Evolutionary conservation across 148 eudicot species (phyloP).

Genomic region (Chenopodium suecicum): DNA sequence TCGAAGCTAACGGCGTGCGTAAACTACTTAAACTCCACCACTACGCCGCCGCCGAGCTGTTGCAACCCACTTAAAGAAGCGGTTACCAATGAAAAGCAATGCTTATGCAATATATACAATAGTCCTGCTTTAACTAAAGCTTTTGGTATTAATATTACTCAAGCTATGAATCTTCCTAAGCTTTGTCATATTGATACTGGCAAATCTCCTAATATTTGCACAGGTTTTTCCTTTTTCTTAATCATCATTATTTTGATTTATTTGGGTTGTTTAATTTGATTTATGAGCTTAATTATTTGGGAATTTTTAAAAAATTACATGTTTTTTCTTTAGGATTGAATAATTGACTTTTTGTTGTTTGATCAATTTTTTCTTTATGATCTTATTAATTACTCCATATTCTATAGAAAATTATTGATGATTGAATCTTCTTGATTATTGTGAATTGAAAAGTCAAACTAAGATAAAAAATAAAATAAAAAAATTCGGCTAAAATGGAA

Average conservation of each 20-base stretch:
- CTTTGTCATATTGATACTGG: slow-evolving; percentile 20
- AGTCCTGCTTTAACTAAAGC: not conserved
- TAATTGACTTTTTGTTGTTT: too few relatives aligned
- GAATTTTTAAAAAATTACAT: not conserved
- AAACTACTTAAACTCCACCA: slow-evolving; percentile 17
- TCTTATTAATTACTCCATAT: too few relatives aligned
- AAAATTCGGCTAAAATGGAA: not conserved
- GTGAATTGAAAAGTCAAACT: not conserved
- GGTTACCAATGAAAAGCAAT: slow-evolving; percentile 10
- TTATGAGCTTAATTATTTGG: not conserved
- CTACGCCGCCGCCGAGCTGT: slow-evolving; percentile 20
- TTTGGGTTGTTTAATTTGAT: not conserved
- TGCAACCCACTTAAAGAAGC: slow-evolving; percentile 21
- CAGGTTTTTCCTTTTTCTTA: slow-evolving; percentile 5
- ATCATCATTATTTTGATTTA: not conserved
- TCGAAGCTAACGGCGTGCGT: slow-evolving; percentile 10
- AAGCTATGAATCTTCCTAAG: slow-evolving; percentile 25
- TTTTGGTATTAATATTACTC: slow-evolving; percentile 21
- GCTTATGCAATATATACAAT: slow-evolving; percentile 20
- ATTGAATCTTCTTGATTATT: not conserved
- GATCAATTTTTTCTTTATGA: too few relatives aligned
- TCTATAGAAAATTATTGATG: too few relatives aligned
- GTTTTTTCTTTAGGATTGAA: too few relatives aligned
- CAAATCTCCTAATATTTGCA: not conserved
- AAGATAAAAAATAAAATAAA: not conserved